Base-by-base conservation (phyloP, 257 asterid species). In the Anisodus acutangulus region DNA sequence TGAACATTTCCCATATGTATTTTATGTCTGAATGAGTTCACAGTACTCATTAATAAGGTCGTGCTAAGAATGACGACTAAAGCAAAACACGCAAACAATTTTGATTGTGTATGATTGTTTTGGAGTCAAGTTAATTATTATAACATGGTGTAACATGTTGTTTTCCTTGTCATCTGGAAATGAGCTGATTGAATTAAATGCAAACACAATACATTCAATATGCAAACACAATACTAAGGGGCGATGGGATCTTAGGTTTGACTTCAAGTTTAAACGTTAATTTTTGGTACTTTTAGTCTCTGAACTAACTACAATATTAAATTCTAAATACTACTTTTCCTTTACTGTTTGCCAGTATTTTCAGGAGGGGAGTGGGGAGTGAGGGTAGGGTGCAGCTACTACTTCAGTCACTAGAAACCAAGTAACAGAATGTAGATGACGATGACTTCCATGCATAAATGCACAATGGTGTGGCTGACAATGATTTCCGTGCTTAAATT, bases 201-300 rank as follows among this genome's bases (percentile, higher is more conserved):
- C 81, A 51, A 76, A 51, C 81, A 51, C 63, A 51, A 3, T 74
- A 49, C 80, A n/a, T n/a, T n/a, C n/a, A n/a, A n/a, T n/a, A 76
- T 76, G 26, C 81, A 51, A 76, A 51, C 81, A 51, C 63, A 51
- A 3, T 74, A 49, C 80, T 22, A 19, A 49, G n/a, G 54, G 80
- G 6, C 7, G 63, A 58, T 17, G 9, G 22, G 22, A 15, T 16
- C 22, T 58, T 58, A 16, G 63, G n/a, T 17, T 16, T 58, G 19
- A 15, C 63, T 58, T 16, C 26, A 58, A 58, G 6, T 15, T 13
- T 19, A 15, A 58, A 58, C 16, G 17, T 54, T 11, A 54, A 12
- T 41, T 11, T 54, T 54, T 31, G 35, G 35, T 31, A 31, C 35
- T 31, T 54, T 54, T 54, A 2, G 11, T 11, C 59, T 12, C 59